Percentiles rank a stretch among this genome's conserved stretches.
Evolutionary conservation across 345 rosid genomes (phyloP).

Genomic region (Boechera stricta): DNA sequence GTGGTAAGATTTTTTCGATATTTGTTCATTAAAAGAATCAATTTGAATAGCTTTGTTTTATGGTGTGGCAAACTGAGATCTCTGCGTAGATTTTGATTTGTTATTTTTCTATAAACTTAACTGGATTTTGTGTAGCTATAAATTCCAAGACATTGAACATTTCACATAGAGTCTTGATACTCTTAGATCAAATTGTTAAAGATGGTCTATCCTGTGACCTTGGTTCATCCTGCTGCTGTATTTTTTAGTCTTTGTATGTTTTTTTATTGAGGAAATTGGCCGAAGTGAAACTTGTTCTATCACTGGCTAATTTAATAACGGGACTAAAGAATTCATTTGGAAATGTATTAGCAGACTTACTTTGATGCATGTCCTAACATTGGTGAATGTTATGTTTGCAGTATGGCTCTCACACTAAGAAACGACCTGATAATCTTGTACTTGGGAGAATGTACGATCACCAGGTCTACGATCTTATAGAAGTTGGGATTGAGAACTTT

Average conservation of each 20-base stretch:
- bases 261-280: no score
- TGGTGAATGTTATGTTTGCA: constrained; percentile 43
- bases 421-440: constrained; percentile 87
- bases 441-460: constrained; percentile 87
- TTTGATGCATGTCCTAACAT: not conserved
- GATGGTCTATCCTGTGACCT: not conserved
- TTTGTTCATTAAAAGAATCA: not conserved
- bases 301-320: not conserved
- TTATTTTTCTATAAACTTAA: not conserved
- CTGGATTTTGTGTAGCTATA: not conserved
- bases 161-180: not conserved
- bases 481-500: constrained; percentile 91
- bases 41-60: not conserved
- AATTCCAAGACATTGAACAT: not conserved
- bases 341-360: not conserved
- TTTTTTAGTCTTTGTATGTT: not conserved
- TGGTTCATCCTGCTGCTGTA: not conserved
- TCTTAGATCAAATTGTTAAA: not conserved
- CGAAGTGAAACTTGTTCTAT: not conserved
- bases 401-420: constrained; percentile 93
- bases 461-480: constrained; percentile 85
- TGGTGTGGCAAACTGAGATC: not conserved
- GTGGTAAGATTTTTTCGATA: constrained; percentile 57
- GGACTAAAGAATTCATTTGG: not conserved
- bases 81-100: not conserved